These are phyloP conservation scores for Penicillium antarcticum DNA, from an alignment of 495 filamentous ascomycete genomes.

Conservation along the genomic window DNA sequence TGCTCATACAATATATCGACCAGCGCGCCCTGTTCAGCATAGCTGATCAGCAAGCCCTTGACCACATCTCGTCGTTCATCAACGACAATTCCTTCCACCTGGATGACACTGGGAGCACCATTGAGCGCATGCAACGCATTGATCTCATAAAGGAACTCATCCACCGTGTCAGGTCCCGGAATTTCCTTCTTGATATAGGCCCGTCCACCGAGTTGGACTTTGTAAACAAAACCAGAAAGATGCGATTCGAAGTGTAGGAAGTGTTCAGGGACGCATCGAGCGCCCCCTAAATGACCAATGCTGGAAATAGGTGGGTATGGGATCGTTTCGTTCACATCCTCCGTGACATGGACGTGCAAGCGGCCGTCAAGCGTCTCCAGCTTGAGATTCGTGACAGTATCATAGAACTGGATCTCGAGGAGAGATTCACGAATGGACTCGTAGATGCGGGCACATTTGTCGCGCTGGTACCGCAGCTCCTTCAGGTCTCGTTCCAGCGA, in stretches of 20 bases:
- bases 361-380: constrained; percentile 85
- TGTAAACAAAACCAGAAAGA: constrained; percentile 96
- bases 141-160: constrained; percentile 97
- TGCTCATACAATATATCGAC: constrained; percentile 88
- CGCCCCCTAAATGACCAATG: constrained; percentile 70
- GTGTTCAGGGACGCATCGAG: constrained; percentile 62
- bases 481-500: constrained; percentile 85
- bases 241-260: constrained; percentile 84
- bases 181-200: constrained; percentile 97
- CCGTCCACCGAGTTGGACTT: constrained; percentile 66
- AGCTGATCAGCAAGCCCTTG: constrained; percentile 88
- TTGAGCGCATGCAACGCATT: constrained; percentile 84
- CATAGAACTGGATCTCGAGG: constrained; percentile 88
- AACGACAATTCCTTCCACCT: constrained; percentile 84
- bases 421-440: constrained; percentile 93
- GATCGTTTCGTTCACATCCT: constrained; percentile 94
- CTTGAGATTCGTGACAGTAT: constrained; percentile 94
- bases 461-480: constrained; percentile 76
- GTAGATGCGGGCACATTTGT: constrained; percentile 94
- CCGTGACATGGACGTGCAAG: constrained; percentile 96
- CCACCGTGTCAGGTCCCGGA: constrained; percentile 90
- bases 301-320: constrained; percentile 74
- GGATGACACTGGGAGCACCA: constrained; percentile 73
- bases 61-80: constrained; percentile 72
- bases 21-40: constrained; percentile 81